Conservation (phyloP, 2,329 filamentous ascomycete species). For the Fusarium graminum region DNA sequence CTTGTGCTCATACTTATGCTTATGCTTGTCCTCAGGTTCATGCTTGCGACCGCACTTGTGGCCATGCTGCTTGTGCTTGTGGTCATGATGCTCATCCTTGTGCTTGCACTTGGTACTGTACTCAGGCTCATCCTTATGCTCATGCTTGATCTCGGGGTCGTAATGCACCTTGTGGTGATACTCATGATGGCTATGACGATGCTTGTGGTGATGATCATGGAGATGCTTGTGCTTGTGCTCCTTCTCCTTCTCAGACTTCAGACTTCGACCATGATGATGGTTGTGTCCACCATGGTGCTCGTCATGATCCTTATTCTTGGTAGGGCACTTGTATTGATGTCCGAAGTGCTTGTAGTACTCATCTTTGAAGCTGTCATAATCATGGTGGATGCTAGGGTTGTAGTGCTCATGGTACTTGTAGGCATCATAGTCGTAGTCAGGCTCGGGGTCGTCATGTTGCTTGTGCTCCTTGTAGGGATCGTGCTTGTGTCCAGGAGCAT, state of each 20-base stretch:
- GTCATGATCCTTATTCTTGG: not conserved
- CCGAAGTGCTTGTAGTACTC: conserved; percentile 8
- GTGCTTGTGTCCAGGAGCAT: not conserved
- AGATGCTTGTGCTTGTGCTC: conserved; percentile 8
- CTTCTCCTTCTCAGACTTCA: not conserved
- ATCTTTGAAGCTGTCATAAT: conserved; percentile 1
- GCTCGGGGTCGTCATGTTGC: conserved; percentile 7
- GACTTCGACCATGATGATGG: conserved; percentile 7
- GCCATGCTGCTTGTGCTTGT: not conserved
- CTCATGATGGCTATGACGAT: conserved; percentile 16
- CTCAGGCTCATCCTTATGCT: conserved; percentile 22
- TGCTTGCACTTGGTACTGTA: not conserved
- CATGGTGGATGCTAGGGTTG: conserved; percentile 5
- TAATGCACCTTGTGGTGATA: conserved; percentile 14
- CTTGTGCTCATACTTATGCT: conserved; percentile 1
- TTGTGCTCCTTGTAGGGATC: not conserved
- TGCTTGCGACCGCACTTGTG: not conserved
- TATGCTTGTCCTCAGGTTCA: too few relatives aligned
- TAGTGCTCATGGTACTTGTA: conserved; percentile 10
- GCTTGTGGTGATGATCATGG: conserved; percentile 19
- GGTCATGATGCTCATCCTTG: not conserved
- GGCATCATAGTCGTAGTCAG: not conserved
- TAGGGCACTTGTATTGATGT: not conserved
- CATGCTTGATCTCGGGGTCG: conserved; percentile 27
- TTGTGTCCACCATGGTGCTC: conserved; percentile 15